Conservation (phyloP, 1,284 basidiomycete species). For the Cryptococcus sp. region DNA sequence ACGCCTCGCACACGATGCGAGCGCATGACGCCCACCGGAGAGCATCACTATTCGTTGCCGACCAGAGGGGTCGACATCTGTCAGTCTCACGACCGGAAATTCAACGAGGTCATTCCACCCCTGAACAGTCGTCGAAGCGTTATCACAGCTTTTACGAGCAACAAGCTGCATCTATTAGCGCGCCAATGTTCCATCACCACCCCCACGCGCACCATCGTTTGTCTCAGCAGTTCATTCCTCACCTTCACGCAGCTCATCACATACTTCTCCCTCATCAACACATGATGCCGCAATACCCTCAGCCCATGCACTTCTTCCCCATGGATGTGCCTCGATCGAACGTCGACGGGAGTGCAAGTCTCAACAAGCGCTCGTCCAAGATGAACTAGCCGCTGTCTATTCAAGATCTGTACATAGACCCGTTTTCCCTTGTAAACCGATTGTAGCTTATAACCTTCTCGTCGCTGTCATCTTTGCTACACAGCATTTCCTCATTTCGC, state of each 20-base stretch:
- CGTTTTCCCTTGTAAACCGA: background rate
- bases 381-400: background rate
- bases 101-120: background rate
- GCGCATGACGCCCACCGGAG: background rate
- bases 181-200: slow-evolving; percentile 3
- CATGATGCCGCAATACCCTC: background rate
- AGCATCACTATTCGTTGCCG: background rate
- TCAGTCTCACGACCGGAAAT: background rate
- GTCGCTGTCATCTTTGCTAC: background rate
- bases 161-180: slow-evolving; percentile 4
- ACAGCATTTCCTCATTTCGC: background rate
- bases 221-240: slow-evolving; percentile 1
- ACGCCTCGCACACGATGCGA: background rate
- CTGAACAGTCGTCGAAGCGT: background rate
- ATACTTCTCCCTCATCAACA: background rate
- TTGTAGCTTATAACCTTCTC: slow-evolving; percentile 1
- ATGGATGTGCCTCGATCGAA: background rate
- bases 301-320: background rate
- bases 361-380: background rate
- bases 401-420: background rate
- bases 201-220: background rate
- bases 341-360: background rate
- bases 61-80: background rate
- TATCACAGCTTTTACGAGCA: slow-evolving; percentile 25
- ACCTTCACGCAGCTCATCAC: slow-evolving; percentile 4